A percentile compares a stretch with the other conserved stretches of the same genome.
Evolutionary conservation across 768 basidiomycete genomes (phyloP).

Genomic region (Agrocybe praecox): DNA sequence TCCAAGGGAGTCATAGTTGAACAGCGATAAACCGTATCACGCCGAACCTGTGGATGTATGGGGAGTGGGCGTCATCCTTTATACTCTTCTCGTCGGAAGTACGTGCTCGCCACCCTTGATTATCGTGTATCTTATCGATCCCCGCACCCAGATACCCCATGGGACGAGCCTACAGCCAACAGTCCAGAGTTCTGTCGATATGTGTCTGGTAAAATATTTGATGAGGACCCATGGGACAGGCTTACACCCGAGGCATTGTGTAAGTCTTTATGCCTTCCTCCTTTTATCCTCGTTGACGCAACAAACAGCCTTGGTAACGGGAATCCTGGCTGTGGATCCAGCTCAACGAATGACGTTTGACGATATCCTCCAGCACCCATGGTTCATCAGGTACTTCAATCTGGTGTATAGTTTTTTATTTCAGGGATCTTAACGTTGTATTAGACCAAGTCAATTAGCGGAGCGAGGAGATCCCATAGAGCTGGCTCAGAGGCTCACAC

Average conservation of each 20-base stretch:
- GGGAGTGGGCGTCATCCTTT: conserved; percentile 95
- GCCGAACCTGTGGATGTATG: conserved; percentile 96
- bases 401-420: background rate
- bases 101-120: conserved; percentile 29
- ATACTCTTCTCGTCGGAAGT: conserved; percentile 91
- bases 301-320: conserved; percentile 67
- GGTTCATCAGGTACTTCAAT: conserved; percentile 65
- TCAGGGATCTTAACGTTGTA: background rate
- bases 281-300: background rate
- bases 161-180: conserved; percentile 88
- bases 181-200: conserved; percentile 84
- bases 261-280: conserved; percentile 35
- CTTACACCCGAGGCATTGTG: conserved; percentile 62
- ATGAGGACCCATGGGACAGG: conserved; percentile 78
- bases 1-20: conserved; percentile 52
- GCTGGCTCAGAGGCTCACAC: conserved; percentile 72
- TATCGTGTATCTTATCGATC: background rate
- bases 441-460: conserved; percentile 73
- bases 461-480: conserved; percentile 42
- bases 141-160: conserved; percentile 78
- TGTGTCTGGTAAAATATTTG: conserved; percentile 70
- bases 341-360: conserved; percentile 63
- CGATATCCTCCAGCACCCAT: conserved; percentile 56
- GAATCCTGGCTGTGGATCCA: conserved; percentile 76
- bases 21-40: conserved; percentile 65